These are phyloP conservation scores for Aspergillus clavatus DNA, from an alignment of 2,329 filamentous ascomycete species.

Conservation along the genomic window DNA sequence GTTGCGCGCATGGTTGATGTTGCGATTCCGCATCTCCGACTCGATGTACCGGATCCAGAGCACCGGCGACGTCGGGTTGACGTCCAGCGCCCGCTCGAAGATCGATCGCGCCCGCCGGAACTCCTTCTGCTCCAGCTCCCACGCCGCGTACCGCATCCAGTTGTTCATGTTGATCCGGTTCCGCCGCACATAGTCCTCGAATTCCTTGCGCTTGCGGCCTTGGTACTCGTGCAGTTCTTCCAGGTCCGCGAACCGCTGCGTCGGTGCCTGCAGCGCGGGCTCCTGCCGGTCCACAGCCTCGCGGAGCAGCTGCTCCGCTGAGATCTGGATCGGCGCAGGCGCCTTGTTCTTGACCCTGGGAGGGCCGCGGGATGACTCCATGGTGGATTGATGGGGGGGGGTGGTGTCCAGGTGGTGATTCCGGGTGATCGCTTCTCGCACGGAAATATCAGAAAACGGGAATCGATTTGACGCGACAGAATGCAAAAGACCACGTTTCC, in stretches of 20 bases:
- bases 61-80: slow-evolving; percentile 78
- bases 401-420: not conserved
- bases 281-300: slow-evolving; percentile 98
- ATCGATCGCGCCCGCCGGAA: slow-evolving; percentile 85
- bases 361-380: slow-evolving; percentile 88
- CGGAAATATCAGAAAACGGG: not conserved
- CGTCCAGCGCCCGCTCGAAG: slow-evolving; percentile 91
- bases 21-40: slow-evolving; percentile 88
- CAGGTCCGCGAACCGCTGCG: slow-evolving; percentile 89
- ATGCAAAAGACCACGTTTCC: not conserved
- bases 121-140: slow-evolving; percentile 98
- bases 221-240: slow-evolving; percentile 98
- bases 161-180: slow-evolving; percentile 97
- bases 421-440: slow-evolving; percentile 1
- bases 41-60: slow-evolving; percentile 94
- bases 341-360: slow-evolving; percentile 99
- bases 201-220: slow-evolving; percentile 90
- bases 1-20: slow-evolving; percentile 96
- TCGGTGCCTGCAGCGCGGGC: slow-evolving; percentile 78
- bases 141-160: slow-evolving; percentile 96
- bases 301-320: slow-evolving; percentile 91
- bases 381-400: slow-evolving; percentile 41
- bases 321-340: slow-evolving; percentile 83
- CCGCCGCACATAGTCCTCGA: slow-evolving; percentile 94
- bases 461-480: not conserved